These are phyloP conservation scores for Penstemon newberryi DNA, from an alignment of 257 asterid species.

Conservation along the genomic window DNA sequence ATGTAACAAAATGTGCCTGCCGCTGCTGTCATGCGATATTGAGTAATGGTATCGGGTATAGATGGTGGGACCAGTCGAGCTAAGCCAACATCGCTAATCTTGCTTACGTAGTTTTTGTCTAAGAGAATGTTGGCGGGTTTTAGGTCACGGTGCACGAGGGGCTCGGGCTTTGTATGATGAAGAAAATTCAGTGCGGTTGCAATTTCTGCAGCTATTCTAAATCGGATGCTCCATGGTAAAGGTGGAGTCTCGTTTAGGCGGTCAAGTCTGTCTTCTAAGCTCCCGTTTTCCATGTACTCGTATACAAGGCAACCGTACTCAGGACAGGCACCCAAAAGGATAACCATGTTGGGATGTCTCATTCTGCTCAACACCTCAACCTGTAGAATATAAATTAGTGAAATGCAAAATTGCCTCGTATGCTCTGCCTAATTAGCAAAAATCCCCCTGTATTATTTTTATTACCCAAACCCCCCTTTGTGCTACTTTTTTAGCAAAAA, in stretches of 20 bases:
- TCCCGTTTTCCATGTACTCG: slow-evolving; percentile 85
- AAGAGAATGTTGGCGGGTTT: slow-evolving; percentile 90
- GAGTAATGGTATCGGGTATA: slow-evolving; percentile 57
- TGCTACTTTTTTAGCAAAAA: too few relatives aligned
- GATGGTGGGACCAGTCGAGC: slow-evolving; percentile 74
- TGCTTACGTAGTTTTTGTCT: slow-evolving; percentile 77
- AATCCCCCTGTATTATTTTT: too few relatives aligned
- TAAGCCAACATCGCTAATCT: slow-evolving; percentile 86
- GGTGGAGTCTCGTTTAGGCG: slow-evolving; percentile 53
- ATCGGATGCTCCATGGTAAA: slow-evolving; percentile 63
- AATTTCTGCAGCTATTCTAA: slow-evolving; percentile 82
- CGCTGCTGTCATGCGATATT: slow-evolving; percentile 83
- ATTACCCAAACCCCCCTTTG: too few relatives aligned
- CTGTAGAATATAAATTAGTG: slow-evolving; percentile 27
- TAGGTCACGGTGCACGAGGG: slow-evolving; percentile 91
- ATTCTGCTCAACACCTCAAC: slow-evolving; percentile 76
- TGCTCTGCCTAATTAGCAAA: too few relatives aligned
- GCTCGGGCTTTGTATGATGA: slow-evolving; percentile 81
- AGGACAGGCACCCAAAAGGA: slow-evolving; percentile 88
- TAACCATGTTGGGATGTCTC: slow-evolving; percentile 95
- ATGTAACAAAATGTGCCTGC: slow-evolving; percentile 98
- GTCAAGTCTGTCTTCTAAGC: slow-evolving; percentile 78
- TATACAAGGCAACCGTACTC: slow-evolving; percentile 94
- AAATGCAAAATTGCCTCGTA: too few relatives aligned
- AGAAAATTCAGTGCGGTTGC: slow-evolving; percentile 89